phyloP scores from a whole-genome alignment of 1,139 yeast species.

The Meyerozyma carpophila region DNA sequence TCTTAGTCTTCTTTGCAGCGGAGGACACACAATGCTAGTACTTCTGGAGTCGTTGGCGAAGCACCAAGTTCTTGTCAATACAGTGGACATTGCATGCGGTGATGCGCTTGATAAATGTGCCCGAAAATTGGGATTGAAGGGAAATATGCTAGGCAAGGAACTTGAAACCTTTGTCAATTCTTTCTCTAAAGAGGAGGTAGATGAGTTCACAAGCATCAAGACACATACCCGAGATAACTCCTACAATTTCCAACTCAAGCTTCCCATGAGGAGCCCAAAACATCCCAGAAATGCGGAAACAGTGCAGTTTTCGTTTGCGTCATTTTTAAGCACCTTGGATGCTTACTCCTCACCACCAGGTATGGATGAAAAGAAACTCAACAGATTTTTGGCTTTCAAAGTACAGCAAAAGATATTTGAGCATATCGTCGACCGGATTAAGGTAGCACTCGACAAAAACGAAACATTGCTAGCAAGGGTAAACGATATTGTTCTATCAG shows the following conservation, averaged over 20 bases:
- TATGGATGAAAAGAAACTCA: constrained; percentile 13
- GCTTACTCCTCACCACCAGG: constrained; percentile 31
- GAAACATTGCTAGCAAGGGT: constrained; percentile 34
- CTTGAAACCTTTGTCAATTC: constrained; percentile 53
- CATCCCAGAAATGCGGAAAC: constrained; percentile 23
- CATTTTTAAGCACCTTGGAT: constrained; percentile 51
- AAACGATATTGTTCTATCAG: constrained; percentile 71
- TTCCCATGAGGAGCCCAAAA: constrained; percentile 33
- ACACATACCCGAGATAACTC: constrained; percentile 17
- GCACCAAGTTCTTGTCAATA: constrained; percentile 71
- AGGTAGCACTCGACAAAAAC: constrained; percentile 43
- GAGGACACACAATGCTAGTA: constrained; percentile 93
- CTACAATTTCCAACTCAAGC: constrained; percentile 18
- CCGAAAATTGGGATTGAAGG: constrained; percentile 70
- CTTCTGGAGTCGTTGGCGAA: constrained; percentile 52
- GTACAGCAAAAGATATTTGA: constrained; percentile 64
- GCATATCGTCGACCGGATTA: constrained; percentile 64
- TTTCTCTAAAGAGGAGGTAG: constrained; percentile 17
- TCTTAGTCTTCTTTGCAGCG: constrained; percentile 75
- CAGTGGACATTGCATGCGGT: constrained; percentile 88
- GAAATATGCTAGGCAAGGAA: constrained; percentile 83
- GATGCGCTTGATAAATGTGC: constrained; percentile 94
- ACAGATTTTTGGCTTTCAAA: constrained; percentile 49
- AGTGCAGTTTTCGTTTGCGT: constrained; percentile 68
- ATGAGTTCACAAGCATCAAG: constrained; percentile 16